These are phyloP conservation scores for Reticulomyxa filosa DNA, from an alignment of 78 protist species.

Conservation along the genomic window DNA sequence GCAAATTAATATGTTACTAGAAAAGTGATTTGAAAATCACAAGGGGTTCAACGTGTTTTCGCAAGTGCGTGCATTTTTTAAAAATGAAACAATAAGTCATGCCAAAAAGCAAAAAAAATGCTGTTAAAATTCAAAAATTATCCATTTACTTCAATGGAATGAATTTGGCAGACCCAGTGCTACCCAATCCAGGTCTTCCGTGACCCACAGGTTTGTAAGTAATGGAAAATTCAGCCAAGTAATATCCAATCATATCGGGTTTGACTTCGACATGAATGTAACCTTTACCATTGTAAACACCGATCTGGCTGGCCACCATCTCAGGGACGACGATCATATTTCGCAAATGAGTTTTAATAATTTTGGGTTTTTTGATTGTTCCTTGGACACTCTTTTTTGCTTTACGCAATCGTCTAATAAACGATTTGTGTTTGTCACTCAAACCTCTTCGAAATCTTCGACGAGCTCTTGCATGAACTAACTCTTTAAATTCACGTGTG, in stretches of 20 bases:
- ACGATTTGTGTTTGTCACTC: too few relatives aligned
- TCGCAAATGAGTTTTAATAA: conserved; percentile 87
- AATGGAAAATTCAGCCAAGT: conserved; percentile 95
- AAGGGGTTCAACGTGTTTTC: too few relatives aligned
- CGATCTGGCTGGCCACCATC: conserved; percentile 96
- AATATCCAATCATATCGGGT: conserved; percentile 98
- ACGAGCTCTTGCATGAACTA: conserved; percentile 78
- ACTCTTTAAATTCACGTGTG: conserved; percentile 41
- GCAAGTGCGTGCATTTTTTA: too few relatives aligned
- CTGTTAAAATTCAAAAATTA: too few relatives aligned
- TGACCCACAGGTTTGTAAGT: conserved; percentile 94
- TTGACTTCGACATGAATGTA: conserved; percentile 76
- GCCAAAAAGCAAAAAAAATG: too few relatives aligned
- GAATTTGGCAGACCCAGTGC: background rate
- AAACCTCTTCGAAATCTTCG: conserved; percentile 77
- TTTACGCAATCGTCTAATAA: conserved; percentile 52
- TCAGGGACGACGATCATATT: conserved; percentile 94
- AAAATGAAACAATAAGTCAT: too few relatives aligned
- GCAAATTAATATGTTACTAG: too few relatives aligned
- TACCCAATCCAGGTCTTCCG: conserved; percentile 85
- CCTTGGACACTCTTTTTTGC: conserved; percentile 36
- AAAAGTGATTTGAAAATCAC: too few relatives aligned
- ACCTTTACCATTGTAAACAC: conserved; percentile 96
- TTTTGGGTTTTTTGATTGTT: conserved; percentile 72
- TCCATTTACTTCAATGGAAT: too few relatives aligned